A percentile compares a stretch with the other conserved stretches of the same genome.
phyloP scores from a whole-genome alignment of 2,329 filamentous ascomycete species.

The Claviceps digitariae region DNA sequence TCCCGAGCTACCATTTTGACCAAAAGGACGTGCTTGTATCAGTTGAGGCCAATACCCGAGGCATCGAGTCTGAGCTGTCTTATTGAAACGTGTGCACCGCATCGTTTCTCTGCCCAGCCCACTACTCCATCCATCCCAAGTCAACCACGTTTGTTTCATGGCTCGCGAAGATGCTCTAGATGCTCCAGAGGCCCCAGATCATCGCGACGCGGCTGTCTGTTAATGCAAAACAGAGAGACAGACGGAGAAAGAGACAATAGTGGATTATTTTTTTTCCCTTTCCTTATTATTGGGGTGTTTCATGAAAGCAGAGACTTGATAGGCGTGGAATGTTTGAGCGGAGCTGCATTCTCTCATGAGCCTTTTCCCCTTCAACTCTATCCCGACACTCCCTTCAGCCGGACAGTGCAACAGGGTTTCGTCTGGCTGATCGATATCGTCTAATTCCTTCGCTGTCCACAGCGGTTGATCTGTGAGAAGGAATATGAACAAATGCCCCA shows the following conservation, averaged over 20 bases:
- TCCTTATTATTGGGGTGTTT: background rate
- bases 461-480: background rate
- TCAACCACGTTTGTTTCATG: background rate
- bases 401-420: too few relatives aligned
- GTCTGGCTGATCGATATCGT: background rate
- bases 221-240: background rate
- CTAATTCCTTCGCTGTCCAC: background rate
- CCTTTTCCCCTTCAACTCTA: background rate
- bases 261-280: too few relatives aligned
- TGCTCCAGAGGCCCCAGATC: background rate
- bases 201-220: background rate
- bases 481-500: background rate
- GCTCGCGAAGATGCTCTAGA: background rate
- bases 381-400: background rate
- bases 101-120: constrained; percentile 8
- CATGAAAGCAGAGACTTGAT: background rate
- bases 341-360: background rate
- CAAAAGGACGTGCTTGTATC: background rate
- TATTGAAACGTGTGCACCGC: constrained; percentile 14
- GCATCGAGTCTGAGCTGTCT: constrained; percentile 19
- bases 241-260: background rate
- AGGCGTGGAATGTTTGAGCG: background rate
- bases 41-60: constrained; percentile 7
- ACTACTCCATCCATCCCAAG: background rate
- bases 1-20: background rate